Conservation (phyloP, 2,329 filamentous ascomycete species). For the Cordyceps cicadae region DNA sequence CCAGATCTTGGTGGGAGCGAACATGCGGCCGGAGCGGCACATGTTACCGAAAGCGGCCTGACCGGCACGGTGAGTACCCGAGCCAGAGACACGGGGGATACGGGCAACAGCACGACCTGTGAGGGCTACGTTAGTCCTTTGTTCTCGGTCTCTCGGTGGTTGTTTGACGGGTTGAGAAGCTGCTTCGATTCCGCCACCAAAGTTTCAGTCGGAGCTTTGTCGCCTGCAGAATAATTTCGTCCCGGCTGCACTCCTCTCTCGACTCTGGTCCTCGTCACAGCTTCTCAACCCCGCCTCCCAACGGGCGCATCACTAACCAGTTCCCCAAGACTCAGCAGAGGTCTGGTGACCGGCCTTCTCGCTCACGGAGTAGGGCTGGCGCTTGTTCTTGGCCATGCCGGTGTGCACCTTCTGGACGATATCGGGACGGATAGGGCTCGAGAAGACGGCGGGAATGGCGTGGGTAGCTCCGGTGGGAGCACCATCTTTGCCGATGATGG, state of each 20-base stretch:
- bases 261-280: neutral
- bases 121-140: neutral
- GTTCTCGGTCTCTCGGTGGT: neutral
- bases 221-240: neutral
- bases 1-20: constrained; percentile 99
- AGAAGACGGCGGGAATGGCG: constrained; percentile 94
- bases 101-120: constrained; percentile 96
- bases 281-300: neutral
- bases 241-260: neutral
- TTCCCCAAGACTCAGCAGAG: constrained; percentile 99
- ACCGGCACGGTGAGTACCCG: constrained; percentile 99
- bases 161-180: neutral
- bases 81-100: constrained; percentile 99
- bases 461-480: constrained; percentile 80
- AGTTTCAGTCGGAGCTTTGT: neutral
- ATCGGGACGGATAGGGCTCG: constrained; percentile 93
- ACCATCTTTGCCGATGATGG: constrained; percentile 95
- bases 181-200: neutral
- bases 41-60: constrained; percentile 99
- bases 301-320: constrained; percentile 60
- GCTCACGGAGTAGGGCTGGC: constrained; percentile 98
- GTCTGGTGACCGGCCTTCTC: constrained; percentile 99
- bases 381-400: constrained; percentile 99
- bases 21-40: constrained; percentile 99
- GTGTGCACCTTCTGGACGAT: constrained; percentile 99